Evolutionary conservation across 768 basidiomycete genomes (phyloP).

Genomic region (Calocybe cyanea): DNA sequence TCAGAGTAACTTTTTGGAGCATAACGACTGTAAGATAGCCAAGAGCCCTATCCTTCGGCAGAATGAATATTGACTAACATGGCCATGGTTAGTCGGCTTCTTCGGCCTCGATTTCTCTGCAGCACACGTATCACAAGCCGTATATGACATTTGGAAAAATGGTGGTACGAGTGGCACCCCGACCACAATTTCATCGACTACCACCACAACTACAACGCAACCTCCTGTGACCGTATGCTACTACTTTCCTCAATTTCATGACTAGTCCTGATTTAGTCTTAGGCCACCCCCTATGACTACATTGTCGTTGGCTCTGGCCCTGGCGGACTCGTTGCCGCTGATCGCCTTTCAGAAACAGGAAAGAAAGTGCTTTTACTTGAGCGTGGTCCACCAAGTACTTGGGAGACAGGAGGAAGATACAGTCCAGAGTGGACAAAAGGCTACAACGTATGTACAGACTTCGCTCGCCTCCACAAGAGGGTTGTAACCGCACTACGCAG

Average conservation of each 20-base stretch:
- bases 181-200: slow-evolving; percentile 30
- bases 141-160: slow-evolving; percentile 47
- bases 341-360: slow-evolving; percentile 55
- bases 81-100: slow-evolving; percentile 45
- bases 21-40: slow-evolving; percentile 49
- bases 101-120: slow-evolving; percentile 46
- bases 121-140: slow-evolving; percentile 40
- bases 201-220: slow-evolving; percentile 23
- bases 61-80: neutral
- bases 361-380: slow-evolving; percentile 63
- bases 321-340: slow-evolving; percentile 55
- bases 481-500: too few species aligned
- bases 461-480: too few species aligned
- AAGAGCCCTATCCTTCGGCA: neutral
- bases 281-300: slow-evolving; percentile 49
- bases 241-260: neutral
- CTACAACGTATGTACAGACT: slow-evolving; percentile 40
- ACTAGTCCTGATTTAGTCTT: neutral
- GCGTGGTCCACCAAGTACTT: slow-evolving; percentile 59
- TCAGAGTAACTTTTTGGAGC: slow-evolving; percentile 48
- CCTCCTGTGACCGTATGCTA: slow-evolving; percentile 22
- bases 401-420: slow-evolving; percentile 56
- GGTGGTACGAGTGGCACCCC: slow-evolving; percentile 38
- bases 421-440: slow-evolving; percentile 46
- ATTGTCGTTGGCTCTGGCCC: slow-evolving; percentile 57